These are phyloP conservation scores for Neurospora sp. DNA, from an alignment of 495 filamentous ascomycete species.

Conservation along the genomic window DNA sequence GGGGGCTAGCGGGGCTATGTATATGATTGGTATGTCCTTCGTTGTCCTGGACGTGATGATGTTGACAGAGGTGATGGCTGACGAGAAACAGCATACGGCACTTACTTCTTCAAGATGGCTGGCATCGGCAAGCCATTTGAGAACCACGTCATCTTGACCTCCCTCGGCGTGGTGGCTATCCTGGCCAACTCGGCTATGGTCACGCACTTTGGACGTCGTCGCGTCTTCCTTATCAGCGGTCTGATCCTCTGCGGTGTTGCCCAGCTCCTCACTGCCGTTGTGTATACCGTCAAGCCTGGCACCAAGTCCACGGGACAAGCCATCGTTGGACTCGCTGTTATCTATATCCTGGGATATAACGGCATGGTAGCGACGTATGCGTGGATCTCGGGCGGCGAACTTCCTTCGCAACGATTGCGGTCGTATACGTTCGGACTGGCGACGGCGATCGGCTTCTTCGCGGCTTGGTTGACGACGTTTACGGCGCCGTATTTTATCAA, in stretches of 20 bases:
- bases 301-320: constrained; percentile 36
- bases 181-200: constrained; percentile 41
- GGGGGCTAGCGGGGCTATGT: constrained; percentile 53
- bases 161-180: constrained; percentile 41
- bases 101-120: constrained; percentile 56
- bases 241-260: constrained; percentile 39
- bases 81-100: constrained; percentile 37
- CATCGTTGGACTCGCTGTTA: constrained; percentile 40
- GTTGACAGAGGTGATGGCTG: background rate
- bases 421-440: constrained; percentile 46
- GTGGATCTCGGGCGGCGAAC: constrained; percentile 49
- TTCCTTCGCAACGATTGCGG: constrained; percentile 41
- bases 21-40: constrained; percentile 37
- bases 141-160: constrained; percentile 43
- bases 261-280: constrained; percentile 40
- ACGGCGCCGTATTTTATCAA: constrained; percentile 56
- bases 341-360: constrained; percentile 48
- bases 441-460: constrained; percentile 40
- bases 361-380: constrained; percentile 43
- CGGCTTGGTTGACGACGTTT: constrained; percentile 48
- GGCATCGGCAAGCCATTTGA: constrained; percentile 45
- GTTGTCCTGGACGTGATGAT: background rate
- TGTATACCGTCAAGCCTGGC: constrained; percentile 41
- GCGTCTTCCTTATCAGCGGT: constrained; percentile 39
- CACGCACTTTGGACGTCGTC: constrained; percentile 41